These are phyloP conservation scores for Termitomyces sp. DNA, from an alignment of 768 basidiomycete genomes.

Conservation along the genomic window DNA sequence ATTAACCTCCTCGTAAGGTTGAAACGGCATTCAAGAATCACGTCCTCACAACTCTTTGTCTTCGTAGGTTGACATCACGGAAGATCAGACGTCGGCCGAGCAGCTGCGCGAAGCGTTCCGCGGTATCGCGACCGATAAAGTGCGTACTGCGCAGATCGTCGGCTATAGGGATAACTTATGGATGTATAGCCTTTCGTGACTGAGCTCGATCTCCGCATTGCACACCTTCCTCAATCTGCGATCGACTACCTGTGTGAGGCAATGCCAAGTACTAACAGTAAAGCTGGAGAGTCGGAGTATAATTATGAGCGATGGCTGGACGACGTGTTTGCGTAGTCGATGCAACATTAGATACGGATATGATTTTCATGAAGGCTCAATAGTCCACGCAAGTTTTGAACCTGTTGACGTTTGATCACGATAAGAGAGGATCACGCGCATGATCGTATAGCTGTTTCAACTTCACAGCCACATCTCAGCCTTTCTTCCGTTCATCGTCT, in stretches of 20 bases:
- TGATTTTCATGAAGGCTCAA: not conserved
- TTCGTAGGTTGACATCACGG: constrained; percentile 84
- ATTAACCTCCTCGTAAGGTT: constrained; percentile 79
- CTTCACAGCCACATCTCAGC: constrained; percentile 22
- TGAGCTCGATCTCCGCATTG: constrained; percentile 85
- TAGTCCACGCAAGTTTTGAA: not conserved
- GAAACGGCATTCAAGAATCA: not conserved
- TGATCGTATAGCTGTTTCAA: constrained; percentile 14
- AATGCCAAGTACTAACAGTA: constrained; percentile 59
- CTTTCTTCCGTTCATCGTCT: constrained; percentile 16
- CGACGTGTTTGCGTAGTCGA: constrained; percentile 59
- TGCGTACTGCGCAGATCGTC: constrained; percentile 20
- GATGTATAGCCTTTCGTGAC: constrained; percentile 77
- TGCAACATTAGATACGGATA: not conserved
- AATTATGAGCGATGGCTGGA: constrained; percentile 83
- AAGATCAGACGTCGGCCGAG: constrained; percentile 91
- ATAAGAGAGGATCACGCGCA: constrained; percentile 14
- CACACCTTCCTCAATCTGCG: constrained; percentile 67
- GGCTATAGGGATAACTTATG: constrained; percentile 7
- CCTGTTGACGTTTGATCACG: constrained; percentile 1
- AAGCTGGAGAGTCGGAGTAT: constrained; percentile 60
- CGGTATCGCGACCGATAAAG: constrained; percentile 88
- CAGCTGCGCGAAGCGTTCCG: constrained; percentile 93
- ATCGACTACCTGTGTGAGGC: constrained; percentile 80
- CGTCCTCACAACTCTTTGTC: not conserved